These are phyloP conservation scores for Nissolia schottii DNA, from an alignment of 306 rosid species.

Conservation along the genomic window DNA sequence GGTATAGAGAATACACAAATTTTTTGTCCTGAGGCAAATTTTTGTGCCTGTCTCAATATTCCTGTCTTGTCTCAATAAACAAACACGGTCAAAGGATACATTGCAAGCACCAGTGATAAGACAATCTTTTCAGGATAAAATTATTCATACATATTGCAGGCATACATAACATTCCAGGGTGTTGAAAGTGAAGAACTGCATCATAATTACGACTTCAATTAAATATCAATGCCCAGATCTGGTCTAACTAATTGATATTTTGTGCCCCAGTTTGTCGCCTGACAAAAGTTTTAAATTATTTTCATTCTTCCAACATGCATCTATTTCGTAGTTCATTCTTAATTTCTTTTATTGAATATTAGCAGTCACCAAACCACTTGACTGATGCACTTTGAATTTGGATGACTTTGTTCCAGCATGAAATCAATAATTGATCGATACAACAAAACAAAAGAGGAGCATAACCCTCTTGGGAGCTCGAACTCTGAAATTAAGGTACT, in stretches of 20 bases:
- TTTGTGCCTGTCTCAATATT: too few species aligned
- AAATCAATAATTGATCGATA: constrained; percentile 61
- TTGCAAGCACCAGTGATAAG: background rate
- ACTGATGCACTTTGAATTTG: constrained; percentile 29
- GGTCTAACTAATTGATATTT: background rate
- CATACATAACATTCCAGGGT: background rate
- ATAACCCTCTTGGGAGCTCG: constrained; percentile 41
- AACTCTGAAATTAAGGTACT: constrained; percentile 69
- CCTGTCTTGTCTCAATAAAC: too few species aligned
- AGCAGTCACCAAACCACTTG: background rate
- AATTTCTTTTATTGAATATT: background rate
- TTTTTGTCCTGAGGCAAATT: too few species aligned
- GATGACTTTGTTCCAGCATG: constrained; percentile 45
- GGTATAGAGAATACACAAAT: too few species aligned
- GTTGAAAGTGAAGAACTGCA: background rate
- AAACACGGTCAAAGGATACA: too few species aligned
- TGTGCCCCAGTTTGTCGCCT: background rate
- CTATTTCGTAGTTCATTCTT: background rate
- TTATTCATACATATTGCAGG: background rate
- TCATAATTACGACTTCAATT: background rate
- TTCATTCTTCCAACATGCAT: background rate
- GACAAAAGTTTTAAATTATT: background rate
- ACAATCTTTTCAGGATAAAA: background rate
- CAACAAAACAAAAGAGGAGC: constrained; percentile 59
- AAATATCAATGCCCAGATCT: background rate